These are phyloP conservation scores for Calonectria montana DNA, from an alignment of 2,329 filamentous ascomycete genomes.

Conservation along the genomic window DNA sequence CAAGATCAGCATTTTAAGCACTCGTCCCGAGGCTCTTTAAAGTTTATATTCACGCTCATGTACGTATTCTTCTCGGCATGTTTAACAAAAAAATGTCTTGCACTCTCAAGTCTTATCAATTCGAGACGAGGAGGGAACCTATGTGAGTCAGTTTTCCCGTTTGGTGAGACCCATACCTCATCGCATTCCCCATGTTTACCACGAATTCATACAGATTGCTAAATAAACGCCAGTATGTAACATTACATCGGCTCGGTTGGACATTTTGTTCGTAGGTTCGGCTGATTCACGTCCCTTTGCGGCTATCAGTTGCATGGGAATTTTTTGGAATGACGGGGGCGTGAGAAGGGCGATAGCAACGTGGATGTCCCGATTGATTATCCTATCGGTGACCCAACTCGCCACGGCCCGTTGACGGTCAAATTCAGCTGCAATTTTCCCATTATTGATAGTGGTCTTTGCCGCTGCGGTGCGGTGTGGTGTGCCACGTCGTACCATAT, in stretches of 20 bases:
- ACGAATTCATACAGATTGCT: not conserved
- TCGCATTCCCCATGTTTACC: not conserved
- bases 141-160: conserved; percentile 2
- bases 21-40: not conserved
- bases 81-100: not conserved
- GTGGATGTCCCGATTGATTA: not conserved
- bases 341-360: not conserved
- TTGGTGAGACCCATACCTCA: not conserved
- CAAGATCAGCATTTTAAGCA: not conserved
- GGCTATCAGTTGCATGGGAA: too few species aligned
- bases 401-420: not conserved
- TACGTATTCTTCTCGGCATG: not conserved
- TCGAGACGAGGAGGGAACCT: not conserved
- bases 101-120: not conserved
- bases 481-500: not conserved
- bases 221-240: not conserved
- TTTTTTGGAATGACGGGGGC: not conserved
- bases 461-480: not conserved
- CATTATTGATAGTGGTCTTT: not conserved
- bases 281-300: not conserved
- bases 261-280: not conserved
- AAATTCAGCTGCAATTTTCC: not conserved
- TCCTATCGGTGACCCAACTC: not conserved
- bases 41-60: not conserved
- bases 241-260: not conserved